Conservation (phyloP, 257 asterid species). For the Apocynum venetum region DNA sequence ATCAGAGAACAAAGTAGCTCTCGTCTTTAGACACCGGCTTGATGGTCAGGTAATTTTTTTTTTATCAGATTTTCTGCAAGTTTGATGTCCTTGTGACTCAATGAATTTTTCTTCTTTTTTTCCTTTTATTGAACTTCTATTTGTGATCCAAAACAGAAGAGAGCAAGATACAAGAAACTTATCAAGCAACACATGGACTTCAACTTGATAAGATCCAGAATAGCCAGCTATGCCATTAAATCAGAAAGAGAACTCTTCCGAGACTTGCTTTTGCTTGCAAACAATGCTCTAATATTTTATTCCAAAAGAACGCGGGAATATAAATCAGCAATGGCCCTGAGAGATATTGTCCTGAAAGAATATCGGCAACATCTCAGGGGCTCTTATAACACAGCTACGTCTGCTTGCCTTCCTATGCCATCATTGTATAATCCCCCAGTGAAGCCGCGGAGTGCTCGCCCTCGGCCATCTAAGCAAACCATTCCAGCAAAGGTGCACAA, state of each 20-base stretch:
- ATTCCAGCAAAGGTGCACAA: constrained; percentile 22
- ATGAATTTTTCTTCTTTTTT: neutral
- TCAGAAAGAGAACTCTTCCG: constrained; percentile 68
- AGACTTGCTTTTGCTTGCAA: constrained; percentile 73
- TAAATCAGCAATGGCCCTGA: constrained; percentile 63
- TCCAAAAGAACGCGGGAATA: constrained; percentile 77
- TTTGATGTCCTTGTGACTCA: neutral
- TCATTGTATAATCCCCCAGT: constrained; percentile 60
- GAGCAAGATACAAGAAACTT: constrained; percentile 77
- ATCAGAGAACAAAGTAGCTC: constrained; percentile 55
- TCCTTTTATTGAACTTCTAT: neutral
- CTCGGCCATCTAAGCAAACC: constrained; percentile 43
- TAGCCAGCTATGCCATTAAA: constrained; percentile 37
- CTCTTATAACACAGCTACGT: constrained; percentile 39
- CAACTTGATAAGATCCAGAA: constrained; percentile 62
- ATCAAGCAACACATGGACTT: constrained; percentile 72
- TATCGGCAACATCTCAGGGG: constrained; percentile 44
- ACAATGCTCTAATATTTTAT: constrained; percentile 78
- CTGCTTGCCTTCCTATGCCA: constrained; percentile 34
- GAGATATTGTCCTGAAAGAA: constrained; percentile 52
- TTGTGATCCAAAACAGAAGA: constrained; percentile 44
- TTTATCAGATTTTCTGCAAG: neutral
- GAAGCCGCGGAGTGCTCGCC: constrained; percentile 73
- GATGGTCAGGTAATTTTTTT: constrained; percentile 69
- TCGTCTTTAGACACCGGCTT: constrained; percentile 79